These are phyloP conservation scores for Nothophaeocryptopus gaeumannii DNA, from an alignment of 2,329 filamentous ascomycete genomes.

Conservation along the genomic window DNA sequence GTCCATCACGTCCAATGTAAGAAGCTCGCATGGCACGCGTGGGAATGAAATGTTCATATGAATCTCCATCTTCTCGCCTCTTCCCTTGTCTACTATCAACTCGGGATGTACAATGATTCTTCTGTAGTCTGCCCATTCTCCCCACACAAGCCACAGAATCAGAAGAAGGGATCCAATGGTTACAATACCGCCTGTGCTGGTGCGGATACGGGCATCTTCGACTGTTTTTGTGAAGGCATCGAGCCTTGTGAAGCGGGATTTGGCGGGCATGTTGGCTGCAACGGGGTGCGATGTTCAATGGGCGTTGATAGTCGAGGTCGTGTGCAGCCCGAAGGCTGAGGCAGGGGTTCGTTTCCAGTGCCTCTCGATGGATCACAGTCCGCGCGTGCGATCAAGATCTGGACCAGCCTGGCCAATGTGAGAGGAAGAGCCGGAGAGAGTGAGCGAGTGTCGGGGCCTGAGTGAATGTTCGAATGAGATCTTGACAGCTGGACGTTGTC, in stretches of 20 bases:
- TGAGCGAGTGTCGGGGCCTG: too few relatives aligned
- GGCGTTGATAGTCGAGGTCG: not conserved
- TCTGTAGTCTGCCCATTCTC: constrained; percentile 94
- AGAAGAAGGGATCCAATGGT: constrained; percentile 87
- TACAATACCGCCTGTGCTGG: constrained; percentile 90
- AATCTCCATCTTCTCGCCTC: constrained; percentile 99
- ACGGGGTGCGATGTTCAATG: constrained; percentile 1
- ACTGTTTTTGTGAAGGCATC: constrained; percentile 96
- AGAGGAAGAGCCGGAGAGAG: too few relatives aligned
- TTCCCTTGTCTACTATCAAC: constrained; percentile 90
- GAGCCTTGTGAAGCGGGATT: constrained; percentile 91
- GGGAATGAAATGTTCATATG: constrained; percentile 97
- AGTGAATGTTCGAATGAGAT: too few relatives aligned
- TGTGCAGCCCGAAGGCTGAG: constrained; percentile 22
- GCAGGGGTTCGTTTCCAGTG: too few relatives aligned
- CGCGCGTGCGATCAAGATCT: too few relatives aligned
- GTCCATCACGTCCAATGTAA: constrained; percentile 98
- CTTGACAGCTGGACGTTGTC: too few relatives aligned
- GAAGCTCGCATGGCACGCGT: constrained; percentile 85
- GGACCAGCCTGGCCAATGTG: too few relatives aligned
- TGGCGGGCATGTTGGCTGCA: constrained; percentile 67
- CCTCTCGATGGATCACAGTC: too few relatives aligned
- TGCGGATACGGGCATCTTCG: constrained; percentile 93
- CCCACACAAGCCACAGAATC: constrained; percentile 84
- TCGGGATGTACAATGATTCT: constrained; percentile 84